Evolutionary conservation across 2,329 filamentous ascomycete species (phyloP).

Genomic region (Colletotrichum cereale): DNA sequence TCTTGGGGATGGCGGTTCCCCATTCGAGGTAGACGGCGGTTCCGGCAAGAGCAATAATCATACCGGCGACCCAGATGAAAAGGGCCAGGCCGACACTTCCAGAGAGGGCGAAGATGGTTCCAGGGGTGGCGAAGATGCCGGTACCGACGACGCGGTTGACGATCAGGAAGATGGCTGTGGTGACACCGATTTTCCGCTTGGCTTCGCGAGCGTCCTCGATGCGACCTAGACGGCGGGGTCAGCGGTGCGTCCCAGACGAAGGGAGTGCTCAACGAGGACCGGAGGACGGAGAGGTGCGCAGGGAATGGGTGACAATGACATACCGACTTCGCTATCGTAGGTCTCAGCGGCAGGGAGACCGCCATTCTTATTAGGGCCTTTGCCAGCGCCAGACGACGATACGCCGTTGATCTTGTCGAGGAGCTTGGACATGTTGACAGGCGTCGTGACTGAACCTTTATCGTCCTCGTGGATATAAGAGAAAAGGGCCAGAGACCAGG

Average conservation of each 20-base stretch:
- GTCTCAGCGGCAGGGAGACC: slow-evolving; percentile 13
- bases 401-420: slow-evolving; percentile 28
- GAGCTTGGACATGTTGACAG: slow-evolving; percentile 31
- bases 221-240: slow-evolving; percentile 42
- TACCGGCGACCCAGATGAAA: slow-evolving; percentile 73
- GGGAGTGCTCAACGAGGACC: no score
- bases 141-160: slow-evolving; percentile 76
- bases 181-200: slow-evolving; percentile 68
- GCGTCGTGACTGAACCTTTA: background rate
- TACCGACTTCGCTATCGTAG: slow-evolving; percentile 41
- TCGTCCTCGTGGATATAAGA: background rate
- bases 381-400: slow-evolving; percentile 13
- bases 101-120: slow-evolving; percentile 66
- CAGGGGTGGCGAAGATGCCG: slow-evolving; percentile 75
- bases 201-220: slow-evolving; percentile 58
- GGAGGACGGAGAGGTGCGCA: background rate
- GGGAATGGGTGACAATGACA: background rate
- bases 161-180: slow-evolving; percentile 69
- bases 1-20: slow-evolving; percentile 73
- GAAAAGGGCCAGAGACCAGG: slow-evolving; percentile 5
- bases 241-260: background rate
- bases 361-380: slow-evolving; percentile 25
- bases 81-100: slow-evolving; percentile 73
- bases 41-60: slow-evolving; percentile 71
- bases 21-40: slow-evolving; percentile 76